Percentiles rank a stretch among this genome's conserved stretches.
Evolutionary conservation across 2,329 filamentous ascomycete species (phyloP).

Genomic region (Immersiporthe knoxdaviesiana): DNA sequence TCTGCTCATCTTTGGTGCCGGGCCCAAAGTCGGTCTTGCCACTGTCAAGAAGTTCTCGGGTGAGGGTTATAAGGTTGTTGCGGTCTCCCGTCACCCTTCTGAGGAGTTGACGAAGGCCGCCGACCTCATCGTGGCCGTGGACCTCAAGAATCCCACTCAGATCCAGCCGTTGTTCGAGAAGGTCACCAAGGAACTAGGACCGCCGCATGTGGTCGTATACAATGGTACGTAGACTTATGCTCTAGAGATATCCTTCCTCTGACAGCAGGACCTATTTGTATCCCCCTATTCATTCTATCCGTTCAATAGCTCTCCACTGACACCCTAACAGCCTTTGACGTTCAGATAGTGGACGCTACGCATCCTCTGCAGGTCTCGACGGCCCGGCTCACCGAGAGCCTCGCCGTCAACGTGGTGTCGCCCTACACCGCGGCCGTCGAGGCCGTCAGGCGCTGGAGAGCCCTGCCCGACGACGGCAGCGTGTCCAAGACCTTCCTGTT

Average conservation of each 20-base stretch:
- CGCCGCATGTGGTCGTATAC: conserved; percentile 50
- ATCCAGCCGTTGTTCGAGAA: conserved; percentile 43
- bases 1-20: conserved; percentile 48
- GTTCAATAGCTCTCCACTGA: not conserved
- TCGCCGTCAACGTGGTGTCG: conserved; percentile 14
- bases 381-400: conserved; percentile 8
- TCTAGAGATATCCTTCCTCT: not conserved
- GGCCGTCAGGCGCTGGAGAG: conserved; percentile 18
- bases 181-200: conserved; percentile 40
- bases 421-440: conserved; percentile 18
- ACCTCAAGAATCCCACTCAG: conserved; percentile 42
- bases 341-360: not conserved
- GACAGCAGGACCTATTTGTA: too few species aligned
- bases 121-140: conserved; percentile 40
- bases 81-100: conserved; percentile 40
- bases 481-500: conserved; percentile 20
- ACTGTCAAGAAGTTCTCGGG: conserved; percentile 43
- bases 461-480: conserved; percentile 11
- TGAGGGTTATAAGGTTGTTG: conserved; percentile 48
- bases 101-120: conserved; percentile 36
- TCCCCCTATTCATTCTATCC: too few species aligned
- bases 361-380: conserved; percentile 12
- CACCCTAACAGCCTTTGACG: conserved; percentile 6
- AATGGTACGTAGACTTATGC: conserved; percentile 36
- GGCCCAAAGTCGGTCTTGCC: conserved; percentile 44